Evolutionary conservation across 148 eudicot species (phyloP), one percentile per base, ranked within the genome.

Genomic region (Diospyros lotus): DNA sequence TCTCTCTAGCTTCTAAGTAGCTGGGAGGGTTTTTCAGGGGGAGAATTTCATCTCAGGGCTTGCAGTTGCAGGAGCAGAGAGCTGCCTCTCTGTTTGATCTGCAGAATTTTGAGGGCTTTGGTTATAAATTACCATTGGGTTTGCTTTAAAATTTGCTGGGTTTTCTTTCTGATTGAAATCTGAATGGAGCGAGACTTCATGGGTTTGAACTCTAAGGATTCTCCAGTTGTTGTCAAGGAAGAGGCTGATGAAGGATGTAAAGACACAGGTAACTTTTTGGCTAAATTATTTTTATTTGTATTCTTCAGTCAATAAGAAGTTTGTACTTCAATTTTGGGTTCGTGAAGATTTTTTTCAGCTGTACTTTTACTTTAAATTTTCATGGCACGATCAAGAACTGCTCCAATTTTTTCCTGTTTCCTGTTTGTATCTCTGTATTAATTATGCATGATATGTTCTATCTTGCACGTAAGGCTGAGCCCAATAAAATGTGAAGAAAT

Each of bases 171-270:
- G 41, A 11, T 70, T 54, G 73, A n/a, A 70, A 70, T 70, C 73
- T 71, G 67, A 77, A 81, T 81, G 84, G 81, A 77, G 80, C 77
- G 84, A 51, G 84, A 81, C 64, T 81, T 81, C 59, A 69, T 81
- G 84, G 84, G 84, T 53, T 70, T 81, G 81, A 77, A 63, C 64
- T 77, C 69, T 4, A 81, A 70, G 56, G 84, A 81, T 58, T 68
- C 75, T 56, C 51, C 38, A 13, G 72, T 69, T 17, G 59, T 60
- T 54, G 72, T 73, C 7, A 81, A 81, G 66, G 75, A 77, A 70
- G 84, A 81, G 69, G 72, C 80, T 64, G 67, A 38, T 73, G 80
- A 77, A 69, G 78, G 64, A 44, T 64, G 63, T 73, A 73, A 77
- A 69, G 75, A 74, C 48, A 55, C 81, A 73, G 78, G 78, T 85